Evolutionary conservation across 345 rosid genomes (phyloP), one percentile per base, ranked within the genome.

Genomic region (Eutrema yunnanense): DNA sequence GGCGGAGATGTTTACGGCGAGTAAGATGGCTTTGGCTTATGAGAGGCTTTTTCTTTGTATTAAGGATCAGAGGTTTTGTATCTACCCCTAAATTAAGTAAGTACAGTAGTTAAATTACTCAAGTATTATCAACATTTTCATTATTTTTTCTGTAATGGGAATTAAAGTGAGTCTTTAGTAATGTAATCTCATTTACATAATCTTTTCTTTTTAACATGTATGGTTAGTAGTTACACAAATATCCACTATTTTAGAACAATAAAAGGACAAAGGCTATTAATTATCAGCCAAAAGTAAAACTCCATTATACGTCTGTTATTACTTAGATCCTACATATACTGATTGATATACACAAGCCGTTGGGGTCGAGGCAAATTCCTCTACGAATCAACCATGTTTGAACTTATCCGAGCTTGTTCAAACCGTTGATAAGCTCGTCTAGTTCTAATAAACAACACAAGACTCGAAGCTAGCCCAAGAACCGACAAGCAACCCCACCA

Each of bases 41-140:
- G 99, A 95, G 79, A 85, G 93, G 49, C 71, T 95, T 55, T 95
- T 95, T 54, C 88, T 92, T 68, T 95, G 97, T 68, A 90, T 92
- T 13, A 88, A 90, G 54, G 80, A 92, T 12, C 80, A 86, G 42
- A 83, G 86, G 9, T 92, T 84, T 78, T 95, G 97, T 67, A 71
- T 33, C 16, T 88, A 91, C 32, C 79, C 81, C 13, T 88, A 78
- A 72, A 60, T 40, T 43, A 13, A 22, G 47, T 46, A 19, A 46
- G 9, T 58, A 58, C 8, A 8, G 4, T 49, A 50, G 44, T 14
- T 38, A 16, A 14, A 14, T 30, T 58, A 29, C 67, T 61, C 16
- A 19, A 46, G 10, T 57, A 38, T 42, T 37, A 26, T 49, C 19
- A 56, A 32, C 14, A 11, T 43, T 61, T 48, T 16, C 10, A 3